Conservation (phyloP, 1,284 basidiomycete genomes). For the Microbotryum scabiosae region DNA sequence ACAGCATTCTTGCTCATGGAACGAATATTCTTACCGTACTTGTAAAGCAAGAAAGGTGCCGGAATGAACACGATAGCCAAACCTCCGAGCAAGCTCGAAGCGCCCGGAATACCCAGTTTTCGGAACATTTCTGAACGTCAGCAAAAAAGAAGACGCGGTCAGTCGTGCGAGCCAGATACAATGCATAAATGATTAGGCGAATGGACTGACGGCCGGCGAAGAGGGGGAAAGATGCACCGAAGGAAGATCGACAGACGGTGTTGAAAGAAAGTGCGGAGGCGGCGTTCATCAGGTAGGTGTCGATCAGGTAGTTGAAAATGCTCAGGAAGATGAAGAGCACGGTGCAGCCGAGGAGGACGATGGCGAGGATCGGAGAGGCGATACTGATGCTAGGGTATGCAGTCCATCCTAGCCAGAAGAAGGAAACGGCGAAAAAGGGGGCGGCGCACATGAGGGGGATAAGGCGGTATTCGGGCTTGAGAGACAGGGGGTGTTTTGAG, state of each 20-base stretch:
- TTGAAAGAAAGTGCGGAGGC: slow-evolving; percentile 47
- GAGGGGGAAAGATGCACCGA: slow-evolving; percentile 46
- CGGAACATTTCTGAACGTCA: slow-evolving; percentile 45
- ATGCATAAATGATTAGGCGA: too few species aligned
- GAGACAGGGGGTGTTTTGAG: too few species aligned
- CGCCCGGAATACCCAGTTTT: slow-evolving; percentile 44
- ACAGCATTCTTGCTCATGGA: slow-evolving; percentile 40
- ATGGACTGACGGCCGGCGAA: slow-evolving; percentile 38
- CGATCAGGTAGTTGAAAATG: slow-evolving; percentile 27
- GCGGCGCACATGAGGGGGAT: slow-evolving; percentile 33
- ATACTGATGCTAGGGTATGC: slow-evolving; percentile 30
- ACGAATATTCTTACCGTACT: slow-evolving; percentile 45
- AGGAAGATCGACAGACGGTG: slow-evolving; percentile 46
- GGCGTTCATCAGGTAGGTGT: slow-evolving; percentile 37
- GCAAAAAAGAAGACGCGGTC: slow-evolving; percentile 40
- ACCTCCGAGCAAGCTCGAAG: slow-evolving; percentile 41
- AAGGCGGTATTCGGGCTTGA: slow-evolving; percentile 34
- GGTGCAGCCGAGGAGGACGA: slow-evolving; percentile 18
- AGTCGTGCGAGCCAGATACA: too few species aligned
- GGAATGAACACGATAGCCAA: slow-evolving; percentile 40
- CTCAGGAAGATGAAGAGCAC: slow-evolving; percentile 38
- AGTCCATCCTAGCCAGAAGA: slow-evolving; percentile 42
- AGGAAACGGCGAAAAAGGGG: slow-evolving; percentile 38
- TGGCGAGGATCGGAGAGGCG: slow-evolving; percentile 20
- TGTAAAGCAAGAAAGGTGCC: slow-evolving; percentile 43